Base-by-base conservation (phyloP, 306 rosid species). In the Dalbergia oliveri region DNA sequence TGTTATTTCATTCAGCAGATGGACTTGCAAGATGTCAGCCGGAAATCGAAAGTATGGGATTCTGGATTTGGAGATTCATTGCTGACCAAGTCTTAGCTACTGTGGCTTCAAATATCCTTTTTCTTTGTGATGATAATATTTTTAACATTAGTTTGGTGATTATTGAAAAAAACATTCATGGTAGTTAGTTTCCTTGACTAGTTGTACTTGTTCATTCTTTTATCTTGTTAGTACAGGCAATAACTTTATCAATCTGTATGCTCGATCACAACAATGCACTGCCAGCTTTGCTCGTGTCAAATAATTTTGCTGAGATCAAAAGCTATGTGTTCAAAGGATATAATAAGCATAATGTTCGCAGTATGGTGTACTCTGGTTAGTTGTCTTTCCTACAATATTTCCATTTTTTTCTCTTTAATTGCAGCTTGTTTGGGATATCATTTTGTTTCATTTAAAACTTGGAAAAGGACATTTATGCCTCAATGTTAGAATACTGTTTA, bases 261-360 rank as follows among this genome's bases (percentile, higher is more conserved):
- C 94, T 91, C 51, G 91, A 97, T 65, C 98, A 91, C 89, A 91
- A 93, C 76, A 93, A 93, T 75, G 97, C 98, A 39, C 81, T 93
- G 86, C 90, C 87, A 16, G 98, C 98, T 56, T 83, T 93, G 88
- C 83, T 93, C 83, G 97, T 93, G 76, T 93, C 98, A 73, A 93
- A 93, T 83, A 93, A 93, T 84, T 93, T 93, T 80, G 84, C 97
- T 12, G 98, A 93, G 92, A 93, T 93, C 72, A 93, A 93, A 81
- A 91, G 97, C 92, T 91, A 78, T 31, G 98, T 91, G 65, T 93
- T 93, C 74, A 93, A 93, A 86, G 90, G 93, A 61, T 91, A 78
- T 44, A 93, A 94, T 76, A 88, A 71, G 79, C 97, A 88, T 69
- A 91, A 93, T 76, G 90, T 93, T 84, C 98, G 89, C 62, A 87